Conservation (phyloP, 345 rosid species). For the Bruguiera sexangula region DNA sequence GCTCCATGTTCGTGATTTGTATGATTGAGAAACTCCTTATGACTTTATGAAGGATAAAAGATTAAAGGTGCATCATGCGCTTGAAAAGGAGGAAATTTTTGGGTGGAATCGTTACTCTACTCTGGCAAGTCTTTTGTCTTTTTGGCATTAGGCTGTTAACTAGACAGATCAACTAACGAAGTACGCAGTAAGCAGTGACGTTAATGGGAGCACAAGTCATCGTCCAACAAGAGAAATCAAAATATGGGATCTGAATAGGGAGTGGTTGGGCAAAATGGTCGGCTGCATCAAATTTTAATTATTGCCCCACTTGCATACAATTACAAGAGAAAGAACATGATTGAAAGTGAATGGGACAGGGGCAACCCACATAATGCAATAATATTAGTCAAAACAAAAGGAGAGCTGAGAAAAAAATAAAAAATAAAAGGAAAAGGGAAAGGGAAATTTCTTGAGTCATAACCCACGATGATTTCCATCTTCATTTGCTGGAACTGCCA, state of each 20-base stretch:
- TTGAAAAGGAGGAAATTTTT: too few relatives aligned
- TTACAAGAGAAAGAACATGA: constrained; percentile 36
- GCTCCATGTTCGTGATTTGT: too few relatives aligned
- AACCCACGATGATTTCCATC: constrained; percentile 27
- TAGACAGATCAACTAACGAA: constrained; percentile 1
- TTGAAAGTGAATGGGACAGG: constrained; percentile 25
- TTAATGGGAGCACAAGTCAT: constrained; percentile 13
- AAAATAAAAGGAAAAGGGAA: constrained; percentile 1
- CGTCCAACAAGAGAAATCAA: constrained; percentile 14
- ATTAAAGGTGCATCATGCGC: too few relatives aligned
- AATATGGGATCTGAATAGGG: constrained; percentile 16
- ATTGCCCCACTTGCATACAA: constrained; percentile 48
- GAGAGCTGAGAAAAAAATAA: background rate
- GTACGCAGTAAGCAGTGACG: constrained; percentile 10
- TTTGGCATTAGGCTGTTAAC: constrained; percentile 9
- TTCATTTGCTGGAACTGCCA: constrained; percentile 28
- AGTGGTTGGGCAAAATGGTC: constrained; percentile 32
- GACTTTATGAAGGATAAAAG: too few relatives aligned
- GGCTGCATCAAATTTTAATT: constrained; percentile 27
- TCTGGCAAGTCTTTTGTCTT: constrained; percentile 14
- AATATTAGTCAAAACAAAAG: too few relatives aligned
- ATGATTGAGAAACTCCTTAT: too few relatives aligned
- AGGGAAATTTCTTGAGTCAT: background rate
- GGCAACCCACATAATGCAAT: too few relatives aligned
- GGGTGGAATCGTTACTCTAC: background rate